Percentiles rank a stretch among this genome's conserved stretches.
Conservation (phyloP, 306 rosid genomes). For the Malus asiatica region DNA sequence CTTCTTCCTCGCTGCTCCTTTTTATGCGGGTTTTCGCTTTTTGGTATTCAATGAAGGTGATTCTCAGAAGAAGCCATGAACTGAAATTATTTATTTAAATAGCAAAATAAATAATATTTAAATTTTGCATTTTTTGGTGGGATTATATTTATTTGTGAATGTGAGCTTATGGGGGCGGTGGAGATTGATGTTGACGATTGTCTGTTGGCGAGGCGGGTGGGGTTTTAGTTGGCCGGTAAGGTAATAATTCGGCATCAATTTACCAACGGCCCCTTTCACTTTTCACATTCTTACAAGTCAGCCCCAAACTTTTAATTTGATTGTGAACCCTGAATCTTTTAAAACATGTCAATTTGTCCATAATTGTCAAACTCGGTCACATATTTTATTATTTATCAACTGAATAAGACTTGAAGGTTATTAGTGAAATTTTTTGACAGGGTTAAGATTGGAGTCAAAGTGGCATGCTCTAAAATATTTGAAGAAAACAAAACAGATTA, state of each 20-base stretch:
- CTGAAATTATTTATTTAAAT: not conserved
- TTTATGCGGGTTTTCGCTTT: not conserved
- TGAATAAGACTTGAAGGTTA: not conserved
- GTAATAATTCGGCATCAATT: not conserved
- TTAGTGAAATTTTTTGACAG: too few relatives aligned
- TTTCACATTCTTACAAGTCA: not conserved
- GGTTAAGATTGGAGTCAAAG: not conserved
- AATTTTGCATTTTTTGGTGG: not conserved
- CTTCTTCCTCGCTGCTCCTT: not conserved
- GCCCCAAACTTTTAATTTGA: not conserved
- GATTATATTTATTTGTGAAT: not conserved
- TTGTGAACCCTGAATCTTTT: not conserved
- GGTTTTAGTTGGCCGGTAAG: slow-evolving; percentile 1
- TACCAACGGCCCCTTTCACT: not conserved
- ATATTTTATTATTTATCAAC: too few relatives aligned
- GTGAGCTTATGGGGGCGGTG: not conserved
- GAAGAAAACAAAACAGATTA: too few relatives aligned
- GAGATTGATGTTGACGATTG: slow-evolving; percentile 15
- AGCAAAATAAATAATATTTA: not conserved
- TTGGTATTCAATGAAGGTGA: not conserved
- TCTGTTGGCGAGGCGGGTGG: not conserved
- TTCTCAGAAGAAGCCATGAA: not conserved
- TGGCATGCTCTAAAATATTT: too few relatives aligned
- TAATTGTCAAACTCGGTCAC: too few relatives aligned
- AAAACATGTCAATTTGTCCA: not conserved